Percentiles rank a stretch among this genome's conserved stretches.
Conservation (phyloP, 495 filamentous ascomycete species). For the Niebla homalea region DNA sequence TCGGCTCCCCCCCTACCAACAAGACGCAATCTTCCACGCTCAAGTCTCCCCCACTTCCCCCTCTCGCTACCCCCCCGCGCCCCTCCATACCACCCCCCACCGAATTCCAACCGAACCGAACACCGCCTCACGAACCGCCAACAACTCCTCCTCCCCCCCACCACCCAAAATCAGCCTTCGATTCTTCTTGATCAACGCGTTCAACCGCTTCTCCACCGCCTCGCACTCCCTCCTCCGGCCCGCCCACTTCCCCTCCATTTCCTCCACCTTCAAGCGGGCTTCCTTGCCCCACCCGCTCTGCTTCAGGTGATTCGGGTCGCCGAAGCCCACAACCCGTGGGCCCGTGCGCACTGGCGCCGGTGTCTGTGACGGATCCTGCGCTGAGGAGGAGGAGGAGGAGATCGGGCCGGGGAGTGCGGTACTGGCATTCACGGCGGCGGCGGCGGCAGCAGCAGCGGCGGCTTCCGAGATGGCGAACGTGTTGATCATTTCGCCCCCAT, state of each 20-base stretch:
- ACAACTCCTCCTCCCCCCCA: background rate
- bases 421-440: no score
- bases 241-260: constrained; percentile 45
- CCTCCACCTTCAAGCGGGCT: constrained; percentile 41
- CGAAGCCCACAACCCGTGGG: background rate
- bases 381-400: background rate
- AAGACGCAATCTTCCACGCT: no score
- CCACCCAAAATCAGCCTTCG: constrained; percentile 9
- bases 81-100: no score
- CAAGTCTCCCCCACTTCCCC: no score
- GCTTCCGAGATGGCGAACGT: background rate
- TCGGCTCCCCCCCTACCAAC: no score
- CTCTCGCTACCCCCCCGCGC: no score
- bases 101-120: no score
- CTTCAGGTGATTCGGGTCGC: background rate
- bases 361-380: background rate
- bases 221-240: constrained; percentile 54
- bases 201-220: constrained; percentile 49
- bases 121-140: background rate
- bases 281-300: constrained; percentile 21
- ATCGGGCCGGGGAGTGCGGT: no score
- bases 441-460: no score
- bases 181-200: constrained; percentile 35
- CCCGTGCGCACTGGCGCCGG: background rate
- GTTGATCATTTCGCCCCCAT: background rate